A percentile compares a stretch with the other conserved stretches of the same genome.
Evolutionary conservation across 495 filamentous ascomycete species (phyloP).

Genomic region (Pseudoneurospora amorphoporcata): DNA sequence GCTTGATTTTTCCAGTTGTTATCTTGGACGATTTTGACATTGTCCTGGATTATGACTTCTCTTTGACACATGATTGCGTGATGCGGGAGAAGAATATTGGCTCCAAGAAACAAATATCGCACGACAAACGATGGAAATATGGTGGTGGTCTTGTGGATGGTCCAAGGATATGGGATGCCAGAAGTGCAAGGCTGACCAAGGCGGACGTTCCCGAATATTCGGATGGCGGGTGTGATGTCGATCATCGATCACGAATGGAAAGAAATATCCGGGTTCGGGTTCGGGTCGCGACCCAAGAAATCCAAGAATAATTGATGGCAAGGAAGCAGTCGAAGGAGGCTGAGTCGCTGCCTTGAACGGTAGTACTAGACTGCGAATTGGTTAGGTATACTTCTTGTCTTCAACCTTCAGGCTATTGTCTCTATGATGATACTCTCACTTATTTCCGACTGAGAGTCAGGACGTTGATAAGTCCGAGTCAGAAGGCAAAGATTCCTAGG

Average conservation of each 20-base stretch:
- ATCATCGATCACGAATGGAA: neutral
- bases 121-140: neutral
- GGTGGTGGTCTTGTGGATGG: neutral
- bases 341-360: neutral
- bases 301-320: neutral
- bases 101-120: neutral
- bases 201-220: neutral
- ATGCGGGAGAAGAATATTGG: neutral
- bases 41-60: neutral
- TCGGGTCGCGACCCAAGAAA: neutral
- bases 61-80: neutral
- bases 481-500: neutral
- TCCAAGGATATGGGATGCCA: neutral
- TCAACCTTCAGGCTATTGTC: neutral
- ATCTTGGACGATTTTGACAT: neutral
- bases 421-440: neutral
- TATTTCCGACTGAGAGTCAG: neutral
- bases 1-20: neutral
- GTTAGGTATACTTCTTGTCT: no score
- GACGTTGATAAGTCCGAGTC: neutral
- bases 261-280: neutral
- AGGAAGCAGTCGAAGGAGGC: neutral
- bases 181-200: neutral
- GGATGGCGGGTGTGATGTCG: neutral
- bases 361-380: neutral